Conservation (phyloP, 2,329 filamentous ascomycete genomes). For the Scleromitrula shiraiana region DNA sequence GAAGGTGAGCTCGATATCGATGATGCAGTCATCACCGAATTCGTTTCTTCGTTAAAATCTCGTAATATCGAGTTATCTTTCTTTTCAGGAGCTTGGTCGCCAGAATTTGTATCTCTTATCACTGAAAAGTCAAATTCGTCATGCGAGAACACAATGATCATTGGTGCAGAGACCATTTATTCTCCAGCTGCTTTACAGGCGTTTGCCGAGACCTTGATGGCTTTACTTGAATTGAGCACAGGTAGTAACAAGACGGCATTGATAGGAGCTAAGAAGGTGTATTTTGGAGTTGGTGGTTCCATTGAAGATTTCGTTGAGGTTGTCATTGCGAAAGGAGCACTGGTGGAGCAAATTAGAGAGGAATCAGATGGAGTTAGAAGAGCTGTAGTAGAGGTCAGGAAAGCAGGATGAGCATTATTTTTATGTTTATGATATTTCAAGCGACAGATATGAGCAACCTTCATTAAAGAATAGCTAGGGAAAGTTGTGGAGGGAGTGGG, state of each 20-base stretch:
- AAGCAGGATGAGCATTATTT: neutral
- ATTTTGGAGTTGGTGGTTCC: slow-evolving; percentile 79
- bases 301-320: slow-evolving; percentile 63
- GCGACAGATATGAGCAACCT: neutral
- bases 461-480: neutral
- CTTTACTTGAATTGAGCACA: slow-evolving; percentile 41
- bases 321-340: slow-evolving; percentile 41
- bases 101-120: slow-evolving; percentile 54
- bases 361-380: slow-evolving; percentile 54
- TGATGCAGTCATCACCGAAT: slow-evolving; percentile 46
- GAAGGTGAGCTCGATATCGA: slow-evolving; percentile 30
- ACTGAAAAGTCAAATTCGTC: slow-evolving; percentile 11
- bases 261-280: slow-evolving; percentile 69
- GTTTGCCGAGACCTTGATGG: slow-evolving; percentile 60
- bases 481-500: too few relatives aligned
- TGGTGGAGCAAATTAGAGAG: slow-evolving; percentile 45
- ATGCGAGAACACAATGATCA: slow-evolving; percentile 39
- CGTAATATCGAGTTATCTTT: slow-evolving; percentile 53
- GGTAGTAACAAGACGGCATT: slow-evolving; percentile 40
- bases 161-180: slow-evolving; percentile 80
- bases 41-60: slow-evolving; percentile 44
- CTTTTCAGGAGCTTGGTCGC: slow-evolving; percentile 68
- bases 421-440: neutral
- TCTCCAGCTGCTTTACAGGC: slow-evolving; percentile 61
- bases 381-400: slow-evolving; percentile 42